Conservation (phyloP, 306 rosid species). For the Trichosanthes truncata region DNA sequence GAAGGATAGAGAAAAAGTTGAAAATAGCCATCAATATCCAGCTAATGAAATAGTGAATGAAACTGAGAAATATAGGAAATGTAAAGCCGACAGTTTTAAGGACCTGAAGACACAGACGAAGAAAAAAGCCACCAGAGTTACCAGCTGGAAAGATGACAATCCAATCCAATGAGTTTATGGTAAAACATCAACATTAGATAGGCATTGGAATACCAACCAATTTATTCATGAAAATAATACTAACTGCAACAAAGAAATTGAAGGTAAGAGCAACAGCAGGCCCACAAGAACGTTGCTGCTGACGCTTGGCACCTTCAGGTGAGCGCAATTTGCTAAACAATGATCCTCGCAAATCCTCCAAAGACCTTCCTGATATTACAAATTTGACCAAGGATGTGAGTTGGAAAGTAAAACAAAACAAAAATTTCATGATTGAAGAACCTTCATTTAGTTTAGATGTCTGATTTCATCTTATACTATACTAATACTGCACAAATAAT, state of each 20-base stretch:
- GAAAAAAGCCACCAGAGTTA: conserved; percentile 5
- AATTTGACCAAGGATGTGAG: not conserved
- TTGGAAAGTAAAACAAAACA: not conserved
- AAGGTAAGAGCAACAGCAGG: conserved; percentile 68
- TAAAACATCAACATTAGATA: conserved; percentile 2
- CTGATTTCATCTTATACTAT: not conserved
- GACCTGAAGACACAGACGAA: conserved; percentile 37
- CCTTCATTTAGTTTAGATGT: not conserved
- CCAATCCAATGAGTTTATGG: not conserved
- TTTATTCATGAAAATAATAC: conserved; percentile 76
- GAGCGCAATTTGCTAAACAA: conserved; percentile 51
- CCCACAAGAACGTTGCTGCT: conserved; percentile 54
- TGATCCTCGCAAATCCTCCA: conserved; percentile 55
- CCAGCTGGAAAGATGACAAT: conserved; percentile 15
- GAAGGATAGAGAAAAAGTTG: conserved; percentile 51
- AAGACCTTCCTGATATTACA: conserved; percentile 42
- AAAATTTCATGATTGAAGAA: conserved; percentile 1
- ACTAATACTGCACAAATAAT: not conserved
- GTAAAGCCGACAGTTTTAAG: conserved; percentile 66
- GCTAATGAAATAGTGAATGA: conserved; percentile 71
- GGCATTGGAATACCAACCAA: conserved; percentile 44
- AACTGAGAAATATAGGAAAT: conserved; percentile 64
- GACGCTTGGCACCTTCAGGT: conserved; percentile 60
- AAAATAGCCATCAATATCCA: conserved; percentile 77
- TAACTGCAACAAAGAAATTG: conserved; percentile 71